Percentiles rank a stretch among this genome's conserved stretches.
These are phyloP conservation scores for Alternaria consortialis DNA, from an alignment of 2,329 filamentous ascomycete genomes.

Conservation along the genomic window DNA sequence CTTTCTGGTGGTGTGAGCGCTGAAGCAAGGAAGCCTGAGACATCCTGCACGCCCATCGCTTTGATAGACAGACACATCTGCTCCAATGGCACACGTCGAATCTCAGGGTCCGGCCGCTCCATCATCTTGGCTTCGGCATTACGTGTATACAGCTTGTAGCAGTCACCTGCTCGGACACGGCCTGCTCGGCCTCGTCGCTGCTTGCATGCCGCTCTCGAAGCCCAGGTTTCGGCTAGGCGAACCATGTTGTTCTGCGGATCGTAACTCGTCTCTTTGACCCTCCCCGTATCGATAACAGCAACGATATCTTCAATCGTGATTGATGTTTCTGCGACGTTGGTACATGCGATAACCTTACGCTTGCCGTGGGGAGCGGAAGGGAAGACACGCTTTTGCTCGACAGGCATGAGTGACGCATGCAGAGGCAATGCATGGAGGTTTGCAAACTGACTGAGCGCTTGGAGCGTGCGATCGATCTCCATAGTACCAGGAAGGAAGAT, in stretches of 20 bases:
- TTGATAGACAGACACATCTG: conserved; percentile 94
- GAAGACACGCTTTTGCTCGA: conserved; percentile 89
- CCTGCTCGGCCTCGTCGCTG: conserved; percentile 93
- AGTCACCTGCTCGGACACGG: conserved; percentile 87
- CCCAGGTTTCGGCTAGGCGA: conserved; percentile 93
- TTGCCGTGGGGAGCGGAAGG: conserved; percentile 76
- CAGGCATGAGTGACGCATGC: conserved; percentile 89
- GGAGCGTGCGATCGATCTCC: conserved; percentile 86
- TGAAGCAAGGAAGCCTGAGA: conserved; percentile 80
- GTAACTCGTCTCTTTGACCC: conserved; percentile 96
- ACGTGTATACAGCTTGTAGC: conserved; percentile 94
- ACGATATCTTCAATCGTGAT: conserved; percentile 99
- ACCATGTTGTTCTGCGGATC: conserved; percentile 94
- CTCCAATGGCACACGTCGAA: conserved; percentile 89
- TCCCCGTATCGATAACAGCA: conserved; percentile 92
- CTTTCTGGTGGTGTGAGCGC: conserved; percentile 90
- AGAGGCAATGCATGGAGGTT: conserved; percentile 83
- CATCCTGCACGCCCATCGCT: conserved; percentile 89
- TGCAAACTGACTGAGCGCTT: conserved; percentile 69
- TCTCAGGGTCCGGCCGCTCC: conserved; percentile 93
- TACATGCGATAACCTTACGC: conserved; percentile 91
- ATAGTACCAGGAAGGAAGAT: conserved; percentile 92
- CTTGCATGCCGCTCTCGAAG: conserved; percentile 91
- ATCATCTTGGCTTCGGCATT: conserved; percentile 83
- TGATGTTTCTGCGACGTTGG: conserved; percentile 97